Percentiles rank a stretch among this genome's conserved stretches.
Conservation (phyloP, 306 rosid genomes). For the Rubus idaeus region DNA sequence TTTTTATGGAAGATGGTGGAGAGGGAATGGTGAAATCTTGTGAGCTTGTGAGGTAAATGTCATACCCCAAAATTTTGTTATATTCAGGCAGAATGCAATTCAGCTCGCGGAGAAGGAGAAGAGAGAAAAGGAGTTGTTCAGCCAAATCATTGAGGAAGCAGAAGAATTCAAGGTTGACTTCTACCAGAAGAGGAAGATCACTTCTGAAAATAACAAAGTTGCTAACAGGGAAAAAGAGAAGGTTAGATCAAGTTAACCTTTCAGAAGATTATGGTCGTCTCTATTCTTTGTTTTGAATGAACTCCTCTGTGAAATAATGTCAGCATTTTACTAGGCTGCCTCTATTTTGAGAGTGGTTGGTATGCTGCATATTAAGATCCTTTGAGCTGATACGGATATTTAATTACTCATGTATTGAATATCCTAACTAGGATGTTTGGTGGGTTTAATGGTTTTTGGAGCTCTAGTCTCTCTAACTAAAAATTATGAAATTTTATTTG, state of each 20-base stretch:
- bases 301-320: background rate
- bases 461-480: background rate
- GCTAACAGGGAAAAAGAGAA: constrained; percentile 48
- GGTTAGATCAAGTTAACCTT: constrained; percentile 23
- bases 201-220: constrained; percentile 34
- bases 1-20: background rate
- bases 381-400: background rate
- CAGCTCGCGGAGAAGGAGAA: constrained; percentile 42
- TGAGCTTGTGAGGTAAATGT: background rate
- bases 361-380: background rate
- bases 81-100: constrained; percentile 36
- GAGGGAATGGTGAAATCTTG: background rate
- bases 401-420: background rate
- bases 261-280: background rate
- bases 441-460: background rate
- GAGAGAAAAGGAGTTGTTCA: constrained; percentile 40
- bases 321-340: background rate
- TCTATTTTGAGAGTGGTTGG: background rate
- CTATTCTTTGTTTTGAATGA: background rate
- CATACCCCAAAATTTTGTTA: background rate
- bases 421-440: background rate
- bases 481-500: background rate
- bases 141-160: constrained; percentile 41
- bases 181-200: constrained; percentile 33
- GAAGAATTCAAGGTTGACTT: constrained; percentile 43